Base-by-base conservation (phyloP, 2,329 filamentous ascomycete species). In the Escovopsis weberi region DNA sequence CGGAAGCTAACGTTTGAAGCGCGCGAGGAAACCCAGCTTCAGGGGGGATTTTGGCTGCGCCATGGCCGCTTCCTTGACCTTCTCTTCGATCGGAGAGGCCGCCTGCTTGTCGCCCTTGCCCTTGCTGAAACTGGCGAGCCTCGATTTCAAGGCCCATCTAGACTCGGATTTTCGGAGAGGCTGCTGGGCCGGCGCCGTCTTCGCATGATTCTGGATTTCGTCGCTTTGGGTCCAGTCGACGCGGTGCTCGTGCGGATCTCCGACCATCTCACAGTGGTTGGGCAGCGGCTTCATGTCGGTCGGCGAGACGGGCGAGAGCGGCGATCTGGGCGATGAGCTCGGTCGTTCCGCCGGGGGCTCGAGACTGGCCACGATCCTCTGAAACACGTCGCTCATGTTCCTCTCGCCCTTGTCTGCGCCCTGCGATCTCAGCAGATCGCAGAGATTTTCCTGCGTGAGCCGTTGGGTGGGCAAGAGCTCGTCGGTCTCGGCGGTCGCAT, bases 171-270 rank as follows among this genome's bases (percentile, higher is more conserved):
- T 70, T 38, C 60, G 55, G 40, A 71, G 52, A 48, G 62, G 43
- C 43, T 60, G 54, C 4, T 52, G 38, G 43, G 47, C 42, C 32
- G 49, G 28, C 33, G 40, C 39, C 34, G 43, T 38, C 37, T 49
- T 47, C 33, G 46, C 42, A 41, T 37, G 32, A 23, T 33, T 36
- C 7, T 38, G 49, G 48, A 50, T 40, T 55, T 76, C 70, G 47
- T 77, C 74, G 50, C 65, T 69, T 53, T 78, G 74, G 28, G 70
- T 70, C 75, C 75, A 79, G 54, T 78, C 73, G 43, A 70, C 67
- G 30, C 66, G 61, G 49, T 65, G 62, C 43, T 65, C 59, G 28
- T 62, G 50, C 12, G 47, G 45, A 30, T 50, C 47, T 10, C 6
- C 28, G 6, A 18, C 39, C 18, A 55, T 45, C 7, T 57, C 53